phyloP scores from a whole-genome alignment of 176 grass and related monocot genomes.

The Zoysia pacifica region DNA sequence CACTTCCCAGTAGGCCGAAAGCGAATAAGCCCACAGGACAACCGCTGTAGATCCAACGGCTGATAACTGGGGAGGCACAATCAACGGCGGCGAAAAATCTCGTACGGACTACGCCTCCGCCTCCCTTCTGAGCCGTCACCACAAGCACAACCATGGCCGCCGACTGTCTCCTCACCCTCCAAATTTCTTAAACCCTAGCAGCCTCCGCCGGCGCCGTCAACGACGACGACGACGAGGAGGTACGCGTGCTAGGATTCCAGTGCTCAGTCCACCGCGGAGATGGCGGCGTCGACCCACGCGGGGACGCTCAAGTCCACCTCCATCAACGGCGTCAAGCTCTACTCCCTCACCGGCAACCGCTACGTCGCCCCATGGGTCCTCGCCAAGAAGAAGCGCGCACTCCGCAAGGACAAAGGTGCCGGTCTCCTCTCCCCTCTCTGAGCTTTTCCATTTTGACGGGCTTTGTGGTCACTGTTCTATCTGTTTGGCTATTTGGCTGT shows the following conservation, averaged over 20 bases:
- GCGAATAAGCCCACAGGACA: too few relatives aligned
- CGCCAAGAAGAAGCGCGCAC: slow-evolving; percentile 71
- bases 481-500: not conserved
- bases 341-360: slow-evolving; percentile 63
- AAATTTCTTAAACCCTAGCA: slow-evolving; percentile 46
- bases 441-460: not conserved
- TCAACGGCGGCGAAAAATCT: too few relatives aligned
- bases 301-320: slow-evolving; percentile 73
- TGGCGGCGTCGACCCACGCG: slow-evolving; percentile 30
- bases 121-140: too few relatives aligned
- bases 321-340: slow-evolving; percentile 88
- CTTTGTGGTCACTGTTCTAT: not conserved
- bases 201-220: not conserved
- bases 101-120: too few relatives aligned
- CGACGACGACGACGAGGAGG: slow-evolving; percentile 15
- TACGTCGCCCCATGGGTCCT: slow-evolving; percentile 58
- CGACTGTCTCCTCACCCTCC: not conserved
- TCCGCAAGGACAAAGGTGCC: slow-evolving; percentile 69
- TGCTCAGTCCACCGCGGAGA: not conserved
- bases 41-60: too few relatives aligned
- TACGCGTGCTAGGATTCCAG: not conserved
- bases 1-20: not conserved
- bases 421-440: not conserved
- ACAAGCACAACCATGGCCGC: not conserved
- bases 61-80: too few relatives aligned